Conservation (phyloP, 2,329 filamentous ascomycete genomes). For the Elsinoe perseae region DNA sequence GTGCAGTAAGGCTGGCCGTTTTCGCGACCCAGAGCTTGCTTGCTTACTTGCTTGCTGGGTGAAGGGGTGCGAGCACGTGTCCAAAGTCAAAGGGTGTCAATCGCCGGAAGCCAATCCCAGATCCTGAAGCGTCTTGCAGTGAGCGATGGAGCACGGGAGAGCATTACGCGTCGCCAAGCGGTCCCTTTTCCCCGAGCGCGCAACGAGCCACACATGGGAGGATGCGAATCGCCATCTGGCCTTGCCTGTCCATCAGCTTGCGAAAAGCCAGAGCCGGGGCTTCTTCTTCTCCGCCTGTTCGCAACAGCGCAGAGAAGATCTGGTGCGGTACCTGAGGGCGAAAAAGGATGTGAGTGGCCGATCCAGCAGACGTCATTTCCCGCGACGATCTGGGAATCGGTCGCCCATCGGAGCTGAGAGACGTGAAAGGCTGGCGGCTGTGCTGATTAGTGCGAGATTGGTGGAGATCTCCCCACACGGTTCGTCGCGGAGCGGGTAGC, state of each 20-base stretch:
- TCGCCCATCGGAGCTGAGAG: neutral
- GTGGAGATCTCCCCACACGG: neutral
- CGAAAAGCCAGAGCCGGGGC: too few relatives aligned
- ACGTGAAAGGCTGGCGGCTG: neutral
- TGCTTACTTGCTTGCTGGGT: too few relatives aligned
- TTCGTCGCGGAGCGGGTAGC: neutral
- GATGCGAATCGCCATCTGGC: neutral
- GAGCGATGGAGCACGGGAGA: neutral
- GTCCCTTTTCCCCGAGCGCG: neutral
- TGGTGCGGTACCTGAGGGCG: too few relatives aligned
- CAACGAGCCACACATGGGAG: too few relatives aligned
- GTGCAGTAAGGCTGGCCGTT: too few relatives aligned
- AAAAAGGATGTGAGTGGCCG: neutral
- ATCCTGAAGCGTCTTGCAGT: neutral
- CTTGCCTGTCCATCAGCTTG: too few relatives aligned
- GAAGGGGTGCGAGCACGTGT: too few relatives aligned
- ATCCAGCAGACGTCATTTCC: constrained; percentile 4
- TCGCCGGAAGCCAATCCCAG: neutral
- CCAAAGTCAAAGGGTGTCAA: neutral
- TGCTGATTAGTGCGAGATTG: neutral
- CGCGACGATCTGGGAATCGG: constrained; percentile 11
- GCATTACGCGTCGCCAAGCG: neutral
- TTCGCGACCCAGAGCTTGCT: too few relatives aligned
- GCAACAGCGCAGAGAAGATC: too few relatives aligned
- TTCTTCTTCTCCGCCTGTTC: too few relatives aligned